Evolutionary conservation across 139 green algal genomes (phyloP).

Genomic region (Pleodorina starrii): DNA sequence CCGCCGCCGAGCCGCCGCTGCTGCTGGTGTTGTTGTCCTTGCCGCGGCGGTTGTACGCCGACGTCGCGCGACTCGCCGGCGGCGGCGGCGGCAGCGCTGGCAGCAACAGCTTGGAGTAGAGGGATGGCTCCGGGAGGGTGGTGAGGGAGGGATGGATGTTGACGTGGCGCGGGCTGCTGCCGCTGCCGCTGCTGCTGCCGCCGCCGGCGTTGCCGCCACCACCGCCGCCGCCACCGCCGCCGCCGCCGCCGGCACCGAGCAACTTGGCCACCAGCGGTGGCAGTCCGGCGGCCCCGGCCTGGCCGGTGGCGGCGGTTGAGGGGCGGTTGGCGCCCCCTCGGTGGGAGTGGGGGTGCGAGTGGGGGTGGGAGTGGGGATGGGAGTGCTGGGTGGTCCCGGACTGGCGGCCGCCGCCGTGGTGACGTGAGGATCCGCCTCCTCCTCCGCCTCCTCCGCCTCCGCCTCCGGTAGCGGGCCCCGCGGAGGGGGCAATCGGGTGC

Average conservation of each 20-base stretch:
- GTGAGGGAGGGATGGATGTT: background rate
- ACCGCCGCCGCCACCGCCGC: background rate
- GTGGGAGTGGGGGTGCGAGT: background rate
- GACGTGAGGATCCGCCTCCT: too few relatives aligned
- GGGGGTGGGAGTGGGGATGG: background rate
- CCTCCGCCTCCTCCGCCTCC: background rate
- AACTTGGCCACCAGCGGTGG: background rate
- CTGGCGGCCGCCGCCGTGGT: background rate
- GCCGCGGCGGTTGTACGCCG: too few relatives aligned
- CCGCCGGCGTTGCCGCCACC: background rate
- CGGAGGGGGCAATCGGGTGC: background rate
- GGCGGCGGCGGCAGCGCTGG: slow-evolving; percentile 4
- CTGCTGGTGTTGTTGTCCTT: background rate
- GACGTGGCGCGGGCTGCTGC: background rate
- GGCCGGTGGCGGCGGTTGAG: background rate
- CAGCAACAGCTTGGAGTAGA: slow-evolving; percentile 41
- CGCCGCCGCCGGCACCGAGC: background rate
- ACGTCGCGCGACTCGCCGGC: too few relatives aligned
- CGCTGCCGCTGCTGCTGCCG: background rate
- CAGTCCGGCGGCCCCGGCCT: background rate
- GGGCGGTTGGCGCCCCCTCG: background rate
- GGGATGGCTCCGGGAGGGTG: slow-evolving; percentile 13
- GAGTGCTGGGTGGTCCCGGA: background rate
- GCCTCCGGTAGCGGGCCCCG: background rate
- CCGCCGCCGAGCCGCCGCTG: background rate